Evolutionary conservation across 164 flowering plant species (phyloP).

Genomic region (Paratinospora sagittata): DNA sequence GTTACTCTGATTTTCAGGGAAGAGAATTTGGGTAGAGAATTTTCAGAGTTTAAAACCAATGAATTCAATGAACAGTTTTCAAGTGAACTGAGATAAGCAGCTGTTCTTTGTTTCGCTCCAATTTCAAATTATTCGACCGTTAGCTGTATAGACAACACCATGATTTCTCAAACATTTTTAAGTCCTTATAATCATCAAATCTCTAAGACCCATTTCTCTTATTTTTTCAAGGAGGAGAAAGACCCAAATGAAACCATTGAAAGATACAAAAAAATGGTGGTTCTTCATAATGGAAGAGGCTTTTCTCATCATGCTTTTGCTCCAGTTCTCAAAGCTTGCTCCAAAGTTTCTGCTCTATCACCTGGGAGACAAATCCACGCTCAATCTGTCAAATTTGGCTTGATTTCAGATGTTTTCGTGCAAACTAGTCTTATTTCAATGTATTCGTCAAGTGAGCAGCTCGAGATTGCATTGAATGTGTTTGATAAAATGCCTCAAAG

Average conservation of each 20-base stretch:
- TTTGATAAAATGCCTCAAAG: constrained; percentile 15
- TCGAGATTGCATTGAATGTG: constrained; percentile 6
- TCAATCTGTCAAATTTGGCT: constrained; percentile 10
- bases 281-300: neutral
- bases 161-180: neutral
- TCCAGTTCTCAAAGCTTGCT: constrained; percentile 22
- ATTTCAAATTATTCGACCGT: constrained; percentile 4
- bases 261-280: constrained; percentile 14
- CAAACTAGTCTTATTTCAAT: constrained; percentile 11
- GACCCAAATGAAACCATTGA: constrained; percentile 7
- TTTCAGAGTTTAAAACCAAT: too few relatives aligned
- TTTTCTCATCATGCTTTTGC: constrained; percentile 17
- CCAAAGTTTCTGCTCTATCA: constrained; percentile 12
- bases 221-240: neutral
- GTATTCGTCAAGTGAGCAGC: constrained; percentile 13
- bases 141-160: neutral
- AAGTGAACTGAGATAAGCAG: too few relatives aligned
- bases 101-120: neutral
- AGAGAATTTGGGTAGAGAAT: too few relatives aligned
- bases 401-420: constrained; percentile 10
- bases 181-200: too few relatives aligned
- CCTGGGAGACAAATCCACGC: constrained; percentile 21
- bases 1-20: too few relatives aligned
- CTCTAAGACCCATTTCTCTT: neutral
- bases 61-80: too few relatives aligned